Conservation (phyloP, 352 stramenopile species). For the Phytophthora sp. region DNA sequence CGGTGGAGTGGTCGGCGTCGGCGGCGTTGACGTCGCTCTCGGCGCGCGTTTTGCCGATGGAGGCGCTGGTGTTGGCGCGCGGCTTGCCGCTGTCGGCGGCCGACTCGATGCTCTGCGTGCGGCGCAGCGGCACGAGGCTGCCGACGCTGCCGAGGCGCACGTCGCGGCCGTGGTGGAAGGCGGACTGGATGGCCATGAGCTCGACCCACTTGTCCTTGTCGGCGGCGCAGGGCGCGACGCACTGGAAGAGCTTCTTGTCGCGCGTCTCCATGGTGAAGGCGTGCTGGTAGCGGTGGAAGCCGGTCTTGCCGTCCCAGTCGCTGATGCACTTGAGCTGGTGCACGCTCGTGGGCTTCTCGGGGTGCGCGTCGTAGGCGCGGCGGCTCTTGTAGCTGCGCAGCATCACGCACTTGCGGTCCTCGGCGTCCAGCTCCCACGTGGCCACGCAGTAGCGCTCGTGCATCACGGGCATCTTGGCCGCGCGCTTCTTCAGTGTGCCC, state of each 20-base stretch:
- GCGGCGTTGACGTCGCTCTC: slow-evolving; percentile 21
- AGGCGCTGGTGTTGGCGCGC: slow-evolving; percentile 25
- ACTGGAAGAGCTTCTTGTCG: slow-evolving; percentile 80
- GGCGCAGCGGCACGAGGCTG: slow-evolving; percentile 28
- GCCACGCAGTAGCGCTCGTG: slow-evolving; percentile 84
- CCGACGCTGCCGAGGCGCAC: slow-evolving; percentile 32
- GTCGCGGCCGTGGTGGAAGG: slow-evolving; percentile 24
- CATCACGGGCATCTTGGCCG: slow-evolving; percentile 76
- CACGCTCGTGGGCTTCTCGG: slow-evolving; percentile 56
- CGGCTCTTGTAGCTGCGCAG: slow-evolving; percentile 77
- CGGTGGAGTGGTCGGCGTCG: slow-evolving; percentile 27
- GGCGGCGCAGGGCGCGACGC: slow-evolving; percentile 49
- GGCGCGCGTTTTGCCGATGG: slow-evolving; percentile 14
- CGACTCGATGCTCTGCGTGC: slow-evolving; percentile 31
- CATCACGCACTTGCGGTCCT: slow-evolving; percentile 60
- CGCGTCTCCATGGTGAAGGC: slow-evolving; percentile 76
- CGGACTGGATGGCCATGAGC: slow-evolving; percentile 49
- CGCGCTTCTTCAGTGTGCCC: slow-evolving; percentile 75
- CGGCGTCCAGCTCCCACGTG: slow-evolving; percentile 62
- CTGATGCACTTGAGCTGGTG: slow-evolving; percentile 75
- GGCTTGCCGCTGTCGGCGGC: slow-evolving; percentile 16
- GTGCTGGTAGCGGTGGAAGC: slow-evolving; percentile 76
- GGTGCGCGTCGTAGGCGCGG: slow-evolving; percentile 46
- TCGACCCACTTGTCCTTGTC: slow-evolving; percentile 76
- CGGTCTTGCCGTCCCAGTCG: slow-evolving; percentile 80